phyloP scores from a whole-genome alignment of 495 filamentous ascomycete genomes.

The Trichoderma parareesei region DNA sequence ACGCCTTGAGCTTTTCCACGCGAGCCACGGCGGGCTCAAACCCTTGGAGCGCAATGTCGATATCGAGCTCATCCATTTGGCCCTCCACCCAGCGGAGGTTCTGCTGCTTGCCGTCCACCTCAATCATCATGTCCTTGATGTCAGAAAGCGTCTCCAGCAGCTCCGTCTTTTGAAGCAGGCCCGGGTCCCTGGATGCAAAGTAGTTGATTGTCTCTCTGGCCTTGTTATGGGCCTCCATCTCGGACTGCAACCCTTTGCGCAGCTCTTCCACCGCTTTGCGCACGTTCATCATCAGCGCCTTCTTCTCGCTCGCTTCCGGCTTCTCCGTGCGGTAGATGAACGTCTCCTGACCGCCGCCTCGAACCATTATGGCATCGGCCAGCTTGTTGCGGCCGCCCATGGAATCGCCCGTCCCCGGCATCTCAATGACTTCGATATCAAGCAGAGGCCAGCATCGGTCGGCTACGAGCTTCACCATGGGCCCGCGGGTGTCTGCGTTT shows the following conservation, averaged over 20 bases:
- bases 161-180: conserved; percentile 63
- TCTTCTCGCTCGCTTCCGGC: conserved; percentile 64
- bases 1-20: conserved; percentile 72
- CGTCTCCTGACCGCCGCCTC: conserved; percentile 76
- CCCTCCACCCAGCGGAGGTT: conserved; percentile 91
- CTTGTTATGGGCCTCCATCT: conserved; percentile 72
- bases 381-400: conserved; percentile 56
- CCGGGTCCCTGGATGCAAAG: conserved; percentile 62
- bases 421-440: conserved; percentile 88
- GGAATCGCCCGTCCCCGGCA: conserved; percentile 55
- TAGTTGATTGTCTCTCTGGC: conserved; percentile 75
- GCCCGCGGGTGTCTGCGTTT: conserved; percentile 49
- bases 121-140: conserved; percentile 74
- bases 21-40: conserved; percentile 76
- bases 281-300: conserved; percentile 72
- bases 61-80: conserved; percentile 93
- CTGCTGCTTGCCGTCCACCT: conserved; percentile 93
- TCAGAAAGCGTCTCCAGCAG: conserved; percentile 60
- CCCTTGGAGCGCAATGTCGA: conserved; percentile 83
- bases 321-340: conserved; percentile 88
- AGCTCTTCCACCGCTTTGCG: conserved; percentile 88
- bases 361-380: conserved; percentile 80
- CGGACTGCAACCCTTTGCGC: conserved; percentile 69
- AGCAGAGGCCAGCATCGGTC: conserved; percentile 92
- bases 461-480: conserved; percentile 73